Percentiles rank a stretch among this genome's conserved stretches.
These are phyloP conservation scores for Hermanozyma aechmeae DNA, from an alignment of 805 yeast genomes.

Conservation along the genomic window DNA sequence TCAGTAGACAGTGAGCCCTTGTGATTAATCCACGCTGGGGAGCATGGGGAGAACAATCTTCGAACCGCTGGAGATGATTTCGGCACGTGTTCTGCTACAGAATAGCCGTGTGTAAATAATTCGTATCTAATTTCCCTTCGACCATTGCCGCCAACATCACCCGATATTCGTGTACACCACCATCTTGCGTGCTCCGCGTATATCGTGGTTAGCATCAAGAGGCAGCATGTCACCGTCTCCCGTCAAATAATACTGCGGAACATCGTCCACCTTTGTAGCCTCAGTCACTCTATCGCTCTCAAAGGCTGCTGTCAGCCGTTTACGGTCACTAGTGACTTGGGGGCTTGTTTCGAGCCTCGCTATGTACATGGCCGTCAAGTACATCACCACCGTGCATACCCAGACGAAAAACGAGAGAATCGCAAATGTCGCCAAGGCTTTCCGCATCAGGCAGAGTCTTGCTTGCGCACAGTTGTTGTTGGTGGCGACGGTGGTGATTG, in stretches of 20 bases:
- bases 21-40: too few relatives aligned
- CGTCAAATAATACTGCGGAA: slow-evolving; percentile 15
- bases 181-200: slow-evolving; percentile 15
- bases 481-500: slow-evolving; percentile 18
- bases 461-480: slow-evolving; percentile 10
- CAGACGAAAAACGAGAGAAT: slow-evolving; percentile 30
- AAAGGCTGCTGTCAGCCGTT: background rate
- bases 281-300: too few relatives aligned
- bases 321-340: background rate
- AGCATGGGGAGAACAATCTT: too few relatives aligned
- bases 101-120: too few relatives aligned
- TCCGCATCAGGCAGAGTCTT: slow-evolving; percentile 20
- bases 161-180: slow-evolving; percentile 26
- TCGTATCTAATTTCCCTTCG: too few relatives aligned
- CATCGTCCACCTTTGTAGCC: slow-evolving; percentile 1
- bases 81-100: too few relatives aligned
- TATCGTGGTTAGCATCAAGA: slow-evolving; percentile 11
- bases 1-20: too few relatives aligned
- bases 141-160: too few relatives aligned
- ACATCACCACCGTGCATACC: slow-evolving; percentile 27
- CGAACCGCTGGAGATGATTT: too few relatives aligned
- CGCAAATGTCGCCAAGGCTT: slow-evolving; percentile 27
- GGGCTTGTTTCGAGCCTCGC: background rate
- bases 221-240: slow-evolving; percentile 24
- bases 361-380: slow-evolving; percentile 30